Percentiles rank a stretch among this genome's conserved stretches.
Conservation (phyloP, 371 early-diverging fungal species). For the Mucor mucedo region DNA sequence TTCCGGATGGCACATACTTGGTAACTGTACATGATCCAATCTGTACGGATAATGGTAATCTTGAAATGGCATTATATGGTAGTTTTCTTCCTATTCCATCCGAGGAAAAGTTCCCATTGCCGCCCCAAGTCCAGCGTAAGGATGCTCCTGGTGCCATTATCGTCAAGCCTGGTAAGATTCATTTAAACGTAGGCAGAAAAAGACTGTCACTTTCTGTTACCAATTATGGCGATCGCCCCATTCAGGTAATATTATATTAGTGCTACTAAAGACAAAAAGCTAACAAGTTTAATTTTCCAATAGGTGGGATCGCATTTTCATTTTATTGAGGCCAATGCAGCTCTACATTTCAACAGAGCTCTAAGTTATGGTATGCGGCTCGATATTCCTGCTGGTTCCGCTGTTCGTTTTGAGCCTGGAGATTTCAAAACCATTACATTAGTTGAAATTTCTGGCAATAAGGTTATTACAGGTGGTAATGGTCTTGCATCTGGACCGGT, state of each 20-base stretch:
- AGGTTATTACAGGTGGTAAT: constrained; percentile 86
- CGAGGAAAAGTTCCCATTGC: constrained; percentile 58
- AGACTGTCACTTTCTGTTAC: constrained; percentile 75
- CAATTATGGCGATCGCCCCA: constrained; percentile 92
- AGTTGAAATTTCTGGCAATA: constrained; percentile 84
- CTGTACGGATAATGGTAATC: constrained; percentile 78
- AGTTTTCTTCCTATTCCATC: constrained; percentile 82
- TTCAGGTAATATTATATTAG: constrained; percentile 55
- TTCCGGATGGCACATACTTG: constrained; percentile 90
- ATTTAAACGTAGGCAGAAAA: constrained; percentile 72
- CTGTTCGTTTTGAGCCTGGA: constrained; percentile 83
- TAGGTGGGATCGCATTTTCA: constrained; percentile 92
- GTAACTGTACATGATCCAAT: constrained; percentile 92
- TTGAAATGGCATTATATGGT: constrained; percentile 85
- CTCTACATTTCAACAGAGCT: constrained; percentile 80
- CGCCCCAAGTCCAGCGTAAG: constrained; percentile 7
- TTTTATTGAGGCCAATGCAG: constrained; percentile 88
- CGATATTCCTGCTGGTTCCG: constrained; percentile 87
- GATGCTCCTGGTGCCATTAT: constrained; percentile 71
- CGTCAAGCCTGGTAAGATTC: constrained; percentile 66
- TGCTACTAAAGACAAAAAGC: neutral
- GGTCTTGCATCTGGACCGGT: constrained; percentile 77
- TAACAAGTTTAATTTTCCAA: neutral
- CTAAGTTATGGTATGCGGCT: constrained; percentile 84
- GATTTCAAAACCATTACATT: constrained; percentile 85